Evolutionary conservation across 805 yeast genomes (phyloP).

Genomic region (Blastobotrys chiropterorum): DNA sequence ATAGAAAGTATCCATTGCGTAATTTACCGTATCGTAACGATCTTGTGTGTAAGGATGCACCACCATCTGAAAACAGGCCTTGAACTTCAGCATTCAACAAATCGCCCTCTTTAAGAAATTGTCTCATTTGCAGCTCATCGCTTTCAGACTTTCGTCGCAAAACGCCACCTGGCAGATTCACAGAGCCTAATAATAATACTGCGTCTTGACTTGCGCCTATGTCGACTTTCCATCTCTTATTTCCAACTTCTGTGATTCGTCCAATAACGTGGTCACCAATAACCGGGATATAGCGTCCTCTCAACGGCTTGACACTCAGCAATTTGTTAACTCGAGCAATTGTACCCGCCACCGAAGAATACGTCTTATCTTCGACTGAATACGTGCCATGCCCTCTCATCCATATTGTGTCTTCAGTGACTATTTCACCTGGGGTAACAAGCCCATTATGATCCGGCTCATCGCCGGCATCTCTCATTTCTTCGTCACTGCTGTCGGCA

Average conservation of each 20-base stretch:
- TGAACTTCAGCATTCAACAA: slow-evolving; percentile 94
- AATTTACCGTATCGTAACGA: slow-evolving; percentile 92
- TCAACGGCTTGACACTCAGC: slow-evolving; percentile 75
- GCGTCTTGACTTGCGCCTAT: slow-evolving; percentile 95
- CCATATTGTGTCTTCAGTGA: slow-evolving; percentile 95
- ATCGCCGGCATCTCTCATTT: slow-evolving; percentile 5
- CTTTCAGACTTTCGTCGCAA: slow-evolving; percentile 88
- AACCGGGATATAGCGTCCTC: slow-evolving; percentile 86
- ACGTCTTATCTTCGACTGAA: slow-evolving; percentile 64
- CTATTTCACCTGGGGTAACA: slow-evolving; percentile 93
- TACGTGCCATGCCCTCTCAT: slow-evolving; percentile 99
- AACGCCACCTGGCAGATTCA: slow-evolving; percentile 95
- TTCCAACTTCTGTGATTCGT: slow-evolving; percentile 87
- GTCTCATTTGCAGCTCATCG: slow-evolving; percentile 95
- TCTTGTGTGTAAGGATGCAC: slow-evolving; percentile 91
- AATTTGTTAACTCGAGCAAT: slow-evolving; percentile 81
- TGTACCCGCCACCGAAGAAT: slow-evolving; percentile 88
- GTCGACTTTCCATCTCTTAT: slow-evolving; percentile 93
- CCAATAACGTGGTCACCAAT: slow-evolving; percentile 97
- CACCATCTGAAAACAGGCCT: slow-evolving; percentile 79
- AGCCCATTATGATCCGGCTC: slow-evolving; percentile 29
- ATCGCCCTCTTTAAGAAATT: slow-evolving; percentile 91
- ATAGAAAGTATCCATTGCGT: slow-evolving; percentile 78
- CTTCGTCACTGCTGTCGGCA: slow-evolving; percentile 20
- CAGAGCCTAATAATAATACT: slow-evolving; percentile 86